Base-by-base conservation (phyloP, 768 basidiomycete species). In the Trametes villosa region DNA sequence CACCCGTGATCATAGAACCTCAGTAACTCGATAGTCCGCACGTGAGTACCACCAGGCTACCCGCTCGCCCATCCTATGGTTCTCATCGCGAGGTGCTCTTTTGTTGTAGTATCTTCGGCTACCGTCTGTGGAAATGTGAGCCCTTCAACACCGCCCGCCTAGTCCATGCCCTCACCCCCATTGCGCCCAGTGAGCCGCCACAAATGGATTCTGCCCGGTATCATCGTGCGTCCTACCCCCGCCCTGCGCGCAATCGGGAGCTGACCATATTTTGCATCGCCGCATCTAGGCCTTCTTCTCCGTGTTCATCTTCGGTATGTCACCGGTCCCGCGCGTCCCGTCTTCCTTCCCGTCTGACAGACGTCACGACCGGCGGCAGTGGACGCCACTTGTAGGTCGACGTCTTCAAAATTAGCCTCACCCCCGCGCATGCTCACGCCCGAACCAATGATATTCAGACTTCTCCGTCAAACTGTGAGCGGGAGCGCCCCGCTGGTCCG, bases 21-120 rank as follows among this genome's bases (percentile, higher is more conserved):
- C 33, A 65, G 64, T 34, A 65, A 65, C 44, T 52, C 50, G n/a
- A 62, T 65, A 12, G 64, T 65, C n/a, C 60, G 64, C 50, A 53
- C 53, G 64, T 65, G 26, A 36, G 60, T 40, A 1, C 0, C 26
- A 34, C 2, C 41, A 31, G 15, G 9, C 18, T 22, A 3, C 31
- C 9, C 4, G 11, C 22, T 11, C 15, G 18, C 29, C 12, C 31
- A 24, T 48, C 40, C 26, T 26, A 31, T 2, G 18, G 17, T 29
- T 0, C 12, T 33, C 18, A 13, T 40, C n/a, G n/a, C n/a, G n/a
- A n/a, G n/a, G 47, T 1, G 12, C 26, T 27, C 31, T 4, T 18
- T 12, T 13, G 2, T 31, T 13, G 22, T 34, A 65, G 64, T 3
- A 53, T 65, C 20, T 65, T 65, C 57, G 42, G 57, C n/a, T 60